Evolutionary conservation across 1,284 basidiomycete genomes (phyloP), one percentile per base, ranked within the genome.

Genomic region (Fomitopsis betulina): DNA sequence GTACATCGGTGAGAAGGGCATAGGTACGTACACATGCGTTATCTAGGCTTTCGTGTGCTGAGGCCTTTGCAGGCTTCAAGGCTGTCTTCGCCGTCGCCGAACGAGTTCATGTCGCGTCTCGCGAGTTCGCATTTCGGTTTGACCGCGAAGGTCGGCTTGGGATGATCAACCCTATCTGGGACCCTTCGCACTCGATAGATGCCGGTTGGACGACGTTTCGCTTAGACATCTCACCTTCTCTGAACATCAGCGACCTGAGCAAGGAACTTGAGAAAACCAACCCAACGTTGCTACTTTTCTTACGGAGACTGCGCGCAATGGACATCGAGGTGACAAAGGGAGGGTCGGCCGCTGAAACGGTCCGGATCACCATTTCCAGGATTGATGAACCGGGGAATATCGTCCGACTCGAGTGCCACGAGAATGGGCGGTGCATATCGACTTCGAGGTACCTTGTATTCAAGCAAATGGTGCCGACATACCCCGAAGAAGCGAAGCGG

Each of bases 151-250:
- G 49, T 8, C 49, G n/a, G n/a, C 49, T 51, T 12, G 49, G 49
- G 13, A 51, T 51, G 49, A 51, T 51, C 5, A 51, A 51, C n/a
- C 49, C 49, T 21, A 51, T 51, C n/a, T 51, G 49, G 49, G 49
- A 51, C n/a, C 27, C 49, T 6, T 51, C 49, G 7, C 19, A 33
- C 25, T n/a, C 32, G 12, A 51, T 15, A n/a, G 49, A 51, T 19
- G 30, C 49, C 19, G 49, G 32, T 5, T 51, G 49, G 49, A 51
- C 49, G 49, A 51, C 49, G 10, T 51, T 51, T n/a, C 49, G 49
- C 19, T 19, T 51, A 7, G 25, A 35, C 32, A 51, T 51, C 8
- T 19, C n/a, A 13, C 32, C 19, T 30, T 15, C 13, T n/a, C 19
- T 19, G 10, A 21, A 51, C 17, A 33, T 35, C 17, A 15, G 25